Percentiles rank a stretch among this genome's conserved stretches.
Evolutionary conservation across 768 basidiomycete species (phyloP).

Genomic region (Lactarius vividus): DNA sequence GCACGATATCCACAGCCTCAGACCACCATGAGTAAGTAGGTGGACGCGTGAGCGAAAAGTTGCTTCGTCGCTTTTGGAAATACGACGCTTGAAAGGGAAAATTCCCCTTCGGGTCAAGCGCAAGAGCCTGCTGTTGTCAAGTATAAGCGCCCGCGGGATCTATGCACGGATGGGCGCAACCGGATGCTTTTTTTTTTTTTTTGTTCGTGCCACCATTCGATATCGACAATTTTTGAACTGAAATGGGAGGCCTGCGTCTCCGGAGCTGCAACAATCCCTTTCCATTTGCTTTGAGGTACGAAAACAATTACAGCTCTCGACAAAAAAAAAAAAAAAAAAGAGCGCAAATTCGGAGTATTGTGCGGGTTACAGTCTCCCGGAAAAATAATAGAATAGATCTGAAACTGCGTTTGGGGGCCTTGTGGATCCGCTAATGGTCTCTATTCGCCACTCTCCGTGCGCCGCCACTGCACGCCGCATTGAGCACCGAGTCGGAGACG

Average conservation of each 20-base stretch:
- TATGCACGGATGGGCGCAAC: not conserved
- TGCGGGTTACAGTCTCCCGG: not conserved
- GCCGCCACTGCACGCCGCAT: not conserved
- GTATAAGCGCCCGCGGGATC: not conserved
- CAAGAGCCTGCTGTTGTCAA: not conserved
- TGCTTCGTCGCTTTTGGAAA: not conserved
- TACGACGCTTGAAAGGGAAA: not conserved
- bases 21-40: not conserved
- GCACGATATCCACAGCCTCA: not conserved
- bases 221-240: not conserved
- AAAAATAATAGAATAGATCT: not conserved
- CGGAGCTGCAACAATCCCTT: not conserved
- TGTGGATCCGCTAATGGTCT: not conserved
- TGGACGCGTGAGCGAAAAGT: not conserved
- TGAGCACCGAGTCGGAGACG: not conserved
- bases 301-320: too few relatives aligned
- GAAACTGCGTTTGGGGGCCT: not conserved
- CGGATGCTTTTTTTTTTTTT: not conserved
- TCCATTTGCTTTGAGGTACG: too few relatives aligned
- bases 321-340: not conserved
- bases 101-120: not conserved
- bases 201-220: not conserved
- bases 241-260: not conserved
- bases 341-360: not conserved
- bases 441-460: not conserved